These are phyloP conservation scores for Edaphochlamys debaryana DNA, from an alignment of 139 green algal species.

Conservation along the genomic window DNA sequence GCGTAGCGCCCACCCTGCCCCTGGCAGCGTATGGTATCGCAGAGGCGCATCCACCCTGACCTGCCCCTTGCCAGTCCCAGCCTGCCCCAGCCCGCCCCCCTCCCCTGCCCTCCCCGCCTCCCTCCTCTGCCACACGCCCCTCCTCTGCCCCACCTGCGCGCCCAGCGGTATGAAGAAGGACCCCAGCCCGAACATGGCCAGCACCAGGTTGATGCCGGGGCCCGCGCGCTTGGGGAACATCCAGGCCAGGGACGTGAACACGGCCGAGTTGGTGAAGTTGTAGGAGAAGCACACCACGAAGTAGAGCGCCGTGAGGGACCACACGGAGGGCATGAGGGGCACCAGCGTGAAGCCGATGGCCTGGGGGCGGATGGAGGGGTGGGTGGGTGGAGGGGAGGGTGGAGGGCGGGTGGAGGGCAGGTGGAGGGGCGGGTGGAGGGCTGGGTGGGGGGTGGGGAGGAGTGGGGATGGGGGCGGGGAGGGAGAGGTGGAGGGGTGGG, in stretches of 20 bases:
- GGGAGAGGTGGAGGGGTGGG: neutral
- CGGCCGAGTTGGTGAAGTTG: constrained; percentile 63
- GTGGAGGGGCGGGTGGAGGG: too few species aligned
- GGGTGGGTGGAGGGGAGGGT: neutral
- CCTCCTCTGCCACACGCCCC: neutral
- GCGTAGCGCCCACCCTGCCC: too few species aligned
- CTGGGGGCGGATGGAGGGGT: constrained; percentile 1
- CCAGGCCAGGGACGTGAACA: constrained; percentile 58
- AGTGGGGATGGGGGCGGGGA: too few species aligned
- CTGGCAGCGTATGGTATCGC: too few species aligned
- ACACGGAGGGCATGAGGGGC: constrained; percentile 52
- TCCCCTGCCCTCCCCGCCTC: neutral
- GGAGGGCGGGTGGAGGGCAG: too few species aligned
- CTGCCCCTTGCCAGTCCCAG: too few species aligned
- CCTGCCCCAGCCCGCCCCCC: neutral
- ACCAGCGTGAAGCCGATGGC: constrained; percentile 57
- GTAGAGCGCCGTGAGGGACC: constrained; percentile 53
- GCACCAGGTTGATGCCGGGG: constrained; percentile 53
- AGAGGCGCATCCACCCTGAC: too few species aligned
- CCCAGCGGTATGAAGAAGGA: constrained; percentile 59
- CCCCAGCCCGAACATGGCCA: constrained; percentile 65
- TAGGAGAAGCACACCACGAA: constrained; percentile 60
- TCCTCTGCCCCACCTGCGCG: constrained; percentile 26
- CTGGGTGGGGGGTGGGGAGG: too few species aligned
- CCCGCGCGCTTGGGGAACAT: constrained; percentile 58